Conservation (phyloP, 352 stramenopile species). For the Globisporangium mamillatum region DNA sequence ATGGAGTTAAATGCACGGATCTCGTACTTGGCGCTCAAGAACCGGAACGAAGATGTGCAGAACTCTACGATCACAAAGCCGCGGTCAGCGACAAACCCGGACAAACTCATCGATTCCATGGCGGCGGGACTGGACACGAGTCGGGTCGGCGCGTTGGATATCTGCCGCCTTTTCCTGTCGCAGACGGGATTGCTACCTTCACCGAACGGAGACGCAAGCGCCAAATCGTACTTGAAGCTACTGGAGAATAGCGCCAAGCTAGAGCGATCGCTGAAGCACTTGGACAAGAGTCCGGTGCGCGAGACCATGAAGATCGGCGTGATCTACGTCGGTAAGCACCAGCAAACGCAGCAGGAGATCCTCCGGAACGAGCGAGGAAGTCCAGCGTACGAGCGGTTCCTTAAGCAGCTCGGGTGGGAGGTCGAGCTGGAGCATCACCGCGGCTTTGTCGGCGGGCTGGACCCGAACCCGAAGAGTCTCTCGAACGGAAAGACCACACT, state of each 20-base stretch:
- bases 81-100: conserved; percentile 21
- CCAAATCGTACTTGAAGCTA: conserved; percentile 58
- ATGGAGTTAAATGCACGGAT: conserved; percentile 86
- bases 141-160: conserved; percentile 66
- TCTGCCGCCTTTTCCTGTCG: conserved; percentile 80
- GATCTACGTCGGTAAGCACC: conserved; percentile 77
- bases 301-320: conserved; percentile 90
- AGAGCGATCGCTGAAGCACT: conserved; percentile 74
- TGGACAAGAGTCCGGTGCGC: conserved; percentile 84
- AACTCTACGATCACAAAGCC: conserved; percentile 42
- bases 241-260: conserved; percentile 75
- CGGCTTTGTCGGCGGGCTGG: conserved; percentile 73
- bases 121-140: conserved; percentile 31
- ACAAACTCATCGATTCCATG: conserved; percentile 32
- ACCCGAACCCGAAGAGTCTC: conserved; percentile 78
- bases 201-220: conserved; percentile 53
- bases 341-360: conserved; percentile 79
- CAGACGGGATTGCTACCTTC: conserved; percentile 66
- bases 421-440: conserved; percentile 64
- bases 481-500: conserved; percentile 70
- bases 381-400: conserved; percentile 60
- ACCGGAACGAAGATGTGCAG: conserved; percentile 39
- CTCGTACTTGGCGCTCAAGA: conserved; percentile 49
- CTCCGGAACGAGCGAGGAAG: conserved; percentile 74
- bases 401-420: conserved; percentile 77